Conservation (phyloP, 768 basidiomycete species). For the Russula griseocarnosa region DNA sequence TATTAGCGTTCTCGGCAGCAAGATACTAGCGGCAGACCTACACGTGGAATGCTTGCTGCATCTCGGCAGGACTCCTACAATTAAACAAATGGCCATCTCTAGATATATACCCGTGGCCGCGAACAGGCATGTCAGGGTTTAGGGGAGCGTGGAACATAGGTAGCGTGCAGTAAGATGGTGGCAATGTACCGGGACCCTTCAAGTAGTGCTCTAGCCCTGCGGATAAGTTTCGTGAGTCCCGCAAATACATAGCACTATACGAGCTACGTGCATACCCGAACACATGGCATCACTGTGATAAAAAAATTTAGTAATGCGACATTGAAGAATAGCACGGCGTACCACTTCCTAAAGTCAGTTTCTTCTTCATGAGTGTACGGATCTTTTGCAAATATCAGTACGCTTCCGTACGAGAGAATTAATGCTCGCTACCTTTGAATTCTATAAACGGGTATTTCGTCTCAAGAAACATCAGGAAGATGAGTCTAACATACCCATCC, state of each 20-base stretch:
- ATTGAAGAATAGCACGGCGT: constrained; percentile 20
- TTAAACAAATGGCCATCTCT: constrained; percentile 52
- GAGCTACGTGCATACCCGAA: constrained; percentile 36
- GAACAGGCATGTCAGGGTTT: constrained; percentile 32
- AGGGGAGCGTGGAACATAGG: constrained; percentile 49
- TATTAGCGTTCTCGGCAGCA: neutral
- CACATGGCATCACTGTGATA: constrained; percentile 48
- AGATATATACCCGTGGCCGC: constrained; percentile 46
- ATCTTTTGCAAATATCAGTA: constrained; percentile 35
- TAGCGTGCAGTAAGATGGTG: constrained; percentile 52
- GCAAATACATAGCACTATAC: neutral
- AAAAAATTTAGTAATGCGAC: constrained; percentile 6
- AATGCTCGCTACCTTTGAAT: constrained; percentile 44
- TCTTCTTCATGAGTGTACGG: constrained; percentile 57
- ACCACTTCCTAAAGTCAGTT: constrained; percentile 52
- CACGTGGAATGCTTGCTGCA: constrained; percentile 59
- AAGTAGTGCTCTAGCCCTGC: constrained; percentile 50
- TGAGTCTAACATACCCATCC: constrained; percentile 43
- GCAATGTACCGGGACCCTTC: constrained; percentile 33
- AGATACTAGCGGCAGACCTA: constrained; percentile 35
- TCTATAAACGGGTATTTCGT: constrained; percentile 34
- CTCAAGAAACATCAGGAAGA: constrained; percentile 11
- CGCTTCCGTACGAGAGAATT: neutral
- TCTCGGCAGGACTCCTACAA: constrained; percentile 50
- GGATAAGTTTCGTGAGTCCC: neutral